Conservation (phyloP, 768 basidiomycete species). For the Auricularia cornea region DNA sequence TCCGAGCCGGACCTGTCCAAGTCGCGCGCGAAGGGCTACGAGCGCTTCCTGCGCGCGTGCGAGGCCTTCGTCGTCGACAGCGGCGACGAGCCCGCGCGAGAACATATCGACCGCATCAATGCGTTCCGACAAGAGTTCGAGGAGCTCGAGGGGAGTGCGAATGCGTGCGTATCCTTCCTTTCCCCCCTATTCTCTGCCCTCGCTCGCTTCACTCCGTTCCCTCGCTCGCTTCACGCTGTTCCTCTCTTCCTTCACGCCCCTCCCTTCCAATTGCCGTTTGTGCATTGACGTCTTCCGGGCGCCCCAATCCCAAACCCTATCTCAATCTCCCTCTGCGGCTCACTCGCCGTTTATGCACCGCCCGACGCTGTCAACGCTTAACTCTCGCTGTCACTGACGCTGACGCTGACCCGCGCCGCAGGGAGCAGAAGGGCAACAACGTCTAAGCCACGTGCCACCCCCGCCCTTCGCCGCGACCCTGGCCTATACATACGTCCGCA, state of each 20-base stretch:
- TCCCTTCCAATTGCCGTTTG: too few species aligned
- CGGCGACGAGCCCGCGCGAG: constrained; percentile 25
- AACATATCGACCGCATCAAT: constrained; percentile 24
- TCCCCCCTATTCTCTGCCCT: background rate
- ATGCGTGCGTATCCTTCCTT: constrained; percentile 19
- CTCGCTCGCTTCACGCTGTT: background rate
- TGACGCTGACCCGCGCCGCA: too few species aligned
- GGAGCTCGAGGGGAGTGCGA: constrained; percentile 37
- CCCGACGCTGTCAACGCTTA: too few species aligned
- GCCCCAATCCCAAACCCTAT: too few species aligned
- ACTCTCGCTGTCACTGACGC: too few species aligned
- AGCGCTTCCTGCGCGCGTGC: constrained; percentile 47
- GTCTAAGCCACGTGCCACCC: too few species aligned
- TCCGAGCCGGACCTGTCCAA: constrained; percentile 62
- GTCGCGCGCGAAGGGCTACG: constrained; percentile 48
- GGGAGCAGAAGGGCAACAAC: too few species aligned
- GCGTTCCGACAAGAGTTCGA: constrained; percentile 36
- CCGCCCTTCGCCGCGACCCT: too few species aligned
- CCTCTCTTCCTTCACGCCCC: too few species aligned
- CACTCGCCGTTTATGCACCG: background rate
- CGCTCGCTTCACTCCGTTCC: background rate
- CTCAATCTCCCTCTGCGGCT: too few species aligned
- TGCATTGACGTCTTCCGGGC: too few species aligned
- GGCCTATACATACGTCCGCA: too few species aligned
- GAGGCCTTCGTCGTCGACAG: background rate